Base-by-base conservation (phyloP, 2,329 filamentous ascomycete species). In the Fusarium cicatricum region DNA sequence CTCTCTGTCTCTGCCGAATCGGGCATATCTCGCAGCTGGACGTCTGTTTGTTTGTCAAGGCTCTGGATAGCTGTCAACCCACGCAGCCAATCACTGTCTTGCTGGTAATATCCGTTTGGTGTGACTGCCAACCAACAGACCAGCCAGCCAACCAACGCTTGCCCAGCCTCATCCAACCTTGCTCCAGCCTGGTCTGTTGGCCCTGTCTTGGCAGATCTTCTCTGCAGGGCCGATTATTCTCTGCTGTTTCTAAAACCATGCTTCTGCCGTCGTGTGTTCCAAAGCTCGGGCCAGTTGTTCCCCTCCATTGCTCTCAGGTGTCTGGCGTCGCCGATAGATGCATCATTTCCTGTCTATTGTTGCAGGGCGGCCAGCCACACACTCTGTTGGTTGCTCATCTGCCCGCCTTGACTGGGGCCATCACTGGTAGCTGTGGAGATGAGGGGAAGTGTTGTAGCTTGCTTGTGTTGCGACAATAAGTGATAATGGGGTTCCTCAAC, bases 281-380 rank as follows among this genome's bases (percentile, higher is more conserved):
- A 28, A 54, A 65, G 64, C 64, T 62, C 42, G 54, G 62, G 26
- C 64, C 56, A 62, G 52, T 60, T 64, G 54, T 62, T 67, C 61
- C 40, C 54, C 34, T 23, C 42, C 49, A 36, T 32, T 41, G 44
- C 43, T 28, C 43, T 59, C 21, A 38, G 37, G 44, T 51, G 37
- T 21, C 36, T 37, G 28, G 47, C 17, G 36, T 55, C 47, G 50
- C 52, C 52, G 37, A 56, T 45, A 46, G 32, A 37, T 28, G 45
- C 39, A 48, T 52, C 49, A 55, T 38, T 52, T 55, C 54, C 42
- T 28, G 44, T 37, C 37, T 52, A 55, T 62, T 59, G 40, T 49
- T 55, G 57, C 34, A 52, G 45, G 49, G 33, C 29, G 33, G 31
- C 54, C 37, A 46, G 43, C 44, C 61, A 59, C 54, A 55, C 26